phyloP scores from a whole-genome alignment of 768 basidiomycete species.

The Boletus subparvulus region DNA sequence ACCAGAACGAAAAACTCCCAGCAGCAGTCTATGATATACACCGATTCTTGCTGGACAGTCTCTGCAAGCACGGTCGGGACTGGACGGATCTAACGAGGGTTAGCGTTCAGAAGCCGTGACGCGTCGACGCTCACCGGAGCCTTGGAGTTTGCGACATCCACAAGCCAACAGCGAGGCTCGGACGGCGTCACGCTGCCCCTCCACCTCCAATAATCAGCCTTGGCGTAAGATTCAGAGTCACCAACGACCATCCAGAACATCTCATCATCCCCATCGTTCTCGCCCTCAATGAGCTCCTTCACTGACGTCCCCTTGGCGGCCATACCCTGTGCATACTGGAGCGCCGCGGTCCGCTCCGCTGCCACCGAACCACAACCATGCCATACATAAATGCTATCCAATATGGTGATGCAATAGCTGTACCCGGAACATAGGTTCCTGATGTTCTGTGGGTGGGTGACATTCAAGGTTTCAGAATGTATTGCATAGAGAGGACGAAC shows the following conservation, averaged over 20 bases:
- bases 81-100: conserved; percentile 41
- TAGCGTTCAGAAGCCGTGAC: neutral
- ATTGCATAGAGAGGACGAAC: conserved; percentile 37
- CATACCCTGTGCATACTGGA: conserved; percentile 56
- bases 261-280: conserved; percentile 61
- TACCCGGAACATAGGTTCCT: conserved; percentile 81
- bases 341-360: conserved; percentile 60
- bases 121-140: conserved; percentile 40
- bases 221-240: conserved; percentile 64
- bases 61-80: conserved; percentile 46
- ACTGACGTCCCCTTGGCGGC: conserved; percentile 38
- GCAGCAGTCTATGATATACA: conserved; percentile 71
- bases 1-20: conserved; percentile 83
- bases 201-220: conserved; percentile 85
- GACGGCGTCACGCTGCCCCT: conserved; percentile 39
- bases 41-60: conserved; percentile 39
- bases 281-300: conserved; percentile 63
- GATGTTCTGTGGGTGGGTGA: conserved; percentile 41
- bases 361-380: conserved; percentile 68
- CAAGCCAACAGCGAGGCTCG: conserved; percentile 60
- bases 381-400: conserved; percentile 78
- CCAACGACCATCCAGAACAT: conserved; percentile 89
- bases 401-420: conserved; percentile 72
- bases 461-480: conserved; percentile 1
- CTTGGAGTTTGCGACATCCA: conserved; percentile 40